Evolutionary conservation across 2,329 filamentous ascomycete species (phyloP), one percentile per base, ranked within the genome.

Genomic region (Aspergillus chevalieri): DNA sequence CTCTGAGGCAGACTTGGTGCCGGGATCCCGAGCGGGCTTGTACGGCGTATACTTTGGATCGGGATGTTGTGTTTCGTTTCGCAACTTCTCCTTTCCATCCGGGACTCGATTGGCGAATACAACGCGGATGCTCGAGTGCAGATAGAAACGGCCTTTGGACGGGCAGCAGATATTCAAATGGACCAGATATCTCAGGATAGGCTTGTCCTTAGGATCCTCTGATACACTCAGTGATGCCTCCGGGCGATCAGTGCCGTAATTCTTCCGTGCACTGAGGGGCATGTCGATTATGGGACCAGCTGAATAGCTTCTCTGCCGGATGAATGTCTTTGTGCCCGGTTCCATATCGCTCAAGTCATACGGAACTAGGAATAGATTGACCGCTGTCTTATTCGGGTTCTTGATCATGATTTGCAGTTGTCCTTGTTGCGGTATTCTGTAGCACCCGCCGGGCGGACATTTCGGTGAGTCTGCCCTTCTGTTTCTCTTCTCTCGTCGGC

Each of bases 361-460:
- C 0, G 92, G 93, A 2, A 98, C 83, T 21, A 97, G 78, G 59
- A 97, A 97, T 0, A 98, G 76, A 68, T 98, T 97, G 48, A 97
- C 92, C 1, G 93, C 93, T 3, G 93, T 97, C 66, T 97, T 97
- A 73, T 97, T 95, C 14, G 91, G 92, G 61, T 97, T 98, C 67
- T 97, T 97, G 66, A 98, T 89, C 53, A 98, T 86, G 55, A 98
- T 95, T 62, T 98, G 93, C 12, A 98, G 76, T 68, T 97, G 93
- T 0, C 93, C 93, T 67, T 91, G 87, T 63, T 93, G 85, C 0
- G 93, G 93, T 47, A 98, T 95, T 41, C 93, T 85, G 67, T 97
- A 98, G 63, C 87, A 89, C 33, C 93, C 92, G 6, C 90, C 89
- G 0, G 89, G 87, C 0, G 90, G 88, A 14, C 85, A 82, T 67